phyloP scores from a whole-genome alignment of 192 early-diverging fungal species.

The Thamnidium elegans region DNA sequence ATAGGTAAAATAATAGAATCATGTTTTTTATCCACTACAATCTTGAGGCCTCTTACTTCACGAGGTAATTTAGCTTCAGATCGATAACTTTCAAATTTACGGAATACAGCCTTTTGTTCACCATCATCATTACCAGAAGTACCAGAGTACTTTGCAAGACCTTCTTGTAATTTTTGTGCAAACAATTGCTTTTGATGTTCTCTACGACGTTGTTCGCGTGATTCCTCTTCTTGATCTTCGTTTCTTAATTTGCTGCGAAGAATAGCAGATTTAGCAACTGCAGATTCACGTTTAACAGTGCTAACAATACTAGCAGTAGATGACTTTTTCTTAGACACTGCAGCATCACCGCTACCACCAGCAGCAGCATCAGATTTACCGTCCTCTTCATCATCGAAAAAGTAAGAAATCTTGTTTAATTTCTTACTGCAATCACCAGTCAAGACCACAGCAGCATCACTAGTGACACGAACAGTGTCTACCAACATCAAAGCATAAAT shows the following conservation, averaged over 20 bases:
- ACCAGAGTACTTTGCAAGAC: slow-evolving; percentile 75
- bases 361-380: slow-evolving; percentile 1
- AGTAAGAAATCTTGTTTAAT: slow-evolving; percentile 45
- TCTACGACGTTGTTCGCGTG: slow-evolving; percentile 70
- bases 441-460: slow-evolving; percentile 53
- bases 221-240: slow-evolving; percentile 76
- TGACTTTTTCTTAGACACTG: not conserved
- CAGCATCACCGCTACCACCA: not conserved
- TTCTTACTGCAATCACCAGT: slow-evolving; percentile 59
- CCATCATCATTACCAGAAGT: slow-evolving; percentile 45
- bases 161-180: slow-evolving; percentile 70
- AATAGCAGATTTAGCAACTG: slow-evolving; percentile 61
- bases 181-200: slow-evolving; percentile 90
- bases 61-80: slow-evolving; percentile 84
- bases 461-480: slow-evolving; percentile 81
- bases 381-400: slow-evolving; percentile 39
- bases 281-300: slow-evolving; percentile 14
- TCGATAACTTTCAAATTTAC: slow-evolving; percentile 95
- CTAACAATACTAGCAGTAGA: slow-evolving; percentile 1
- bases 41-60: slow-evolving; percentile 74
- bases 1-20: slow-evolving; percentile 92
- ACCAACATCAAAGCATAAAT: slow-evolving; percentile 81
- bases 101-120: slow-evolving; percentile 71
- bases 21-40: slow-evolving; percentile 83
- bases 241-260: slow-evolving; percentile 77